These are phyloP conservation scores for Sarocladiaceae sp. DNA, from an alignment of 2,329 filamentous ascomycete species.

Conservation along the genomic window DNA sequence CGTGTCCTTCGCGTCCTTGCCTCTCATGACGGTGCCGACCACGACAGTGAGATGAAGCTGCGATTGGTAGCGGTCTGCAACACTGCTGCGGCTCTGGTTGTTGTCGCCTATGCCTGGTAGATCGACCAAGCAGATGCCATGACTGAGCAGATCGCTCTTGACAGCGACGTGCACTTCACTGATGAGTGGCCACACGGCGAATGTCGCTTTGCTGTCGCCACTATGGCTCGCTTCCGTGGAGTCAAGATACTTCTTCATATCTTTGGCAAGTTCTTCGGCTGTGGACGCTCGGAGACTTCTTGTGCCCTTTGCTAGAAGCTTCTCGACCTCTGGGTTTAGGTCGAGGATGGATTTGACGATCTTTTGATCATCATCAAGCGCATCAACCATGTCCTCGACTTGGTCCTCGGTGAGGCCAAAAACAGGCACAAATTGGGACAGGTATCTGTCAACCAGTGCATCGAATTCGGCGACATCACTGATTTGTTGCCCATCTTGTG, in stretches of 20 bases:
- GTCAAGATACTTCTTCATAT: slow-evolving; percentile 22
- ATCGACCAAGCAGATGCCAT: slow-evolving; percentile 45
- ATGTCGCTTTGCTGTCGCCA: neutral
- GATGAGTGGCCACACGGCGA: slow-evolving; percentile 30
- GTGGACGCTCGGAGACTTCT: slow-evolving; percentile 6
- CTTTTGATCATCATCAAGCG: neutral
- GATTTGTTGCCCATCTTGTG: too few relatives aligned
- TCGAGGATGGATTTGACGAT: neutral
- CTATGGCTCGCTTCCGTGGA: slow-evolving; percentile 14
- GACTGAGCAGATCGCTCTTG: slow-evolving; percentile 36
- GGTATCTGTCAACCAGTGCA: too few relatives aligned
- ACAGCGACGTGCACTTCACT: slow-evolving; percentile 33
- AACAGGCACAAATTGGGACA: too few relatives aligned
- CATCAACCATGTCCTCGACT: slow-evolving; percentile 12
- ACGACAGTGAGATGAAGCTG: slow-evolving; percentile 21
- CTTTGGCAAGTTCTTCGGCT: slow-evolving; percentile 8
- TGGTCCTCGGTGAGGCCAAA: too few relatives aligned
- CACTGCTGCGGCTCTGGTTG: slow-evolving; percentile 16
- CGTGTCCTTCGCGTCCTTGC: slow-evolving; percentile 19
- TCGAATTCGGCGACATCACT: too few relatives aligned
- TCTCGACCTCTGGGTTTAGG: slow-evolving; percentile 7
- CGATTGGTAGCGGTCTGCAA: slow-evolving; percentile 16
- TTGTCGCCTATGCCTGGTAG: slow-evolving; percentile 45
- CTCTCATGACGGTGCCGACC: slow-evolving; percentile 19
- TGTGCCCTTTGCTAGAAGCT: slow-evolving; percentile 6